Percentiles rank a stretch among this genome's conserved stretches.
Evolutionary conservation across 495 filamentous ascomycete species (phyloP).

Genomic region (Penicillium simplicissimum): DNA sequence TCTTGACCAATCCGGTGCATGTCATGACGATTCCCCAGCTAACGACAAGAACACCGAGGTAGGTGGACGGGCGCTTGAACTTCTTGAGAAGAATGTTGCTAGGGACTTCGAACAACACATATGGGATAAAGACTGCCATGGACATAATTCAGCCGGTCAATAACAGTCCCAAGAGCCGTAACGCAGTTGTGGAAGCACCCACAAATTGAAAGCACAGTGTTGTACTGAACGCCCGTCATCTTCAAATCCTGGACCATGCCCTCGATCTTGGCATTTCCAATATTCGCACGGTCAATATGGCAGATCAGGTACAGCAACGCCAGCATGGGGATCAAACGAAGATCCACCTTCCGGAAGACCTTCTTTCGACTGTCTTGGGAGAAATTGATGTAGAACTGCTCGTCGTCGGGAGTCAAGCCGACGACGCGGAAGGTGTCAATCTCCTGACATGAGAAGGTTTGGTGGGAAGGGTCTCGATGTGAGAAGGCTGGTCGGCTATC

Average conservation of each 20-base stretch:
- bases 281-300: conserved; percentile 60
- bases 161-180: background rate
- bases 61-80: conserved; percentile 33
- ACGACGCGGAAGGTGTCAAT: conserved; percentile 16
- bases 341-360: conserved; percentile 19
- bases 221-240: conserved; percentile 61
- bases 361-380: conserved; percentile 9
- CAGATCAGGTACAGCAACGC: conserved; percentile 47
- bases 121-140: conserved; percentile 61
- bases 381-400: conserved; percentile 7
- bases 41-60: conserved; percentile 49
- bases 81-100: conserved; percentile 54
- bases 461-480: conserved; percentile 10
- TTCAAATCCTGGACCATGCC: conserved; percentile 61
- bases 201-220: conserved; percentile 60
- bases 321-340: conserved; percentile 35
- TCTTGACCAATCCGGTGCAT: conserved; percentile 43
- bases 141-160: background rate
- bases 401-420: conserved; percentile 15
- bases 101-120: conserved; percentile 63
- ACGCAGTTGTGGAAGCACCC: conserved; percentile 61
- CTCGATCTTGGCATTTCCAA: conserved; percentile 77
- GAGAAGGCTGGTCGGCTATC: conserved; percentile 11
- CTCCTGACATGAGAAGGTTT: conserved; percentile 13
- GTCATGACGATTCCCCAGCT: conserved; percentile 56